A percentile compares a stretch with the other conserved stretches of the same genome.
phyloP scores from a whole-genome alignment of 306 rosid species.

The Betula pendula region DNA sequence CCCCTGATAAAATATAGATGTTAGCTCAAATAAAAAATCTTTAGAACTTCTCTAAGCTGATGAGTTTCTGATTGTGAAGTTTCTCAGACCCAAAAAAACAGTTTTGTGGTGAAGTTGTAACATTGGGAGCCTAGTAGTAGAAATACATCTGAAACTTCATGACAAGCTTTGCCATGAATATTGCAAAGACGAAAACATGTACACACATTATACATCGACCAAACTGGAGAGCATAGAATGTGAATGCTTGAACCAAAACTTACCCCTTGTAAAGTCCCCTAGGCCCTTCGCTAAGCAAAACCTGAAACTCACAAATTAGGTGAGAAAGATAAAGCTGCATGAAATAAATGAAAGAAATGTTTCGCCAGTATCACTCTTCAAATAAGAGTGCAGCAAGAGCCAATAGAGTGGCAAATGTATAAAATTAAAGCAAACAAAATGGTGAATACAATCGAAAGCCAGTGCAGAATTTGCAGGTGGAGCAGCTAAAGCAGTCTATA shows the following conservation, averaged over 20 bases:
- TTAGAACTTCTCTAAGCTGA: not conserved
- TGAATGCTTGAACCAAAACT: slow-evolving; percentile 36
- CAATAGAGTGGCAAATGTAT: not conserved
- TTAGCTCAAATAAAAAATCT: not conserved
- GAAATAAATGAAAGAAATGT: not conserved
- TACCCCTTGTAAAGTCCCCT: slow-evolving; percentile 93
- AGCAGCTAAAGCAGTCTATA: not conserved
- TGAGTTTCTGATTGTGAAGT: not conserved
- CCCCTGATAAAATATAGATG: slow-evolving; percentile 63
- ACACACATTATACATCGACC: not conserved
- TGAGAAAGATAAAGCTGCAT: slow-evolving; percentile 11
- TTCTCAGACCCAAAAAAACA: not conserved
- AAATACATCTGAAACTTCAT: not conserved
- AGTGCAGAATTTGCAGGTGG: not conserved
- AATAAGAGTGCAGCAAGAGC: not conserved
- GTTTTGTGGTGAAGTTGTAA: not conserved
- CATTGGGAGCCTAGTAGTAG: not conserved
- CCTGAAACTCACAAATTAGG: slow-evolving; percentile 53
- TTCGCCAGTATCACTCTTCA: not conserved
- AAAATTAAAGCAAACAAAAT: not conserved
- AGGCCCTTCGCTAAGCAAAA: slow-evolving; percentile 78
- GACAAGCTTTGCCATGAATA: not conserved
- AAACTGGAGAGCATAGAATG: slow-evolving; percentile 15
- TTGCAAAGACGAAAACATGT: not conserved
- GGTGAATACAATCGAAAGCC: not conserved